Percentiles rank a stretch among this genome's conserved stretches.
Evolutionary conservation across 331 rosid species (phyloP).

Genomic region (Saraca asoca): DNA sequence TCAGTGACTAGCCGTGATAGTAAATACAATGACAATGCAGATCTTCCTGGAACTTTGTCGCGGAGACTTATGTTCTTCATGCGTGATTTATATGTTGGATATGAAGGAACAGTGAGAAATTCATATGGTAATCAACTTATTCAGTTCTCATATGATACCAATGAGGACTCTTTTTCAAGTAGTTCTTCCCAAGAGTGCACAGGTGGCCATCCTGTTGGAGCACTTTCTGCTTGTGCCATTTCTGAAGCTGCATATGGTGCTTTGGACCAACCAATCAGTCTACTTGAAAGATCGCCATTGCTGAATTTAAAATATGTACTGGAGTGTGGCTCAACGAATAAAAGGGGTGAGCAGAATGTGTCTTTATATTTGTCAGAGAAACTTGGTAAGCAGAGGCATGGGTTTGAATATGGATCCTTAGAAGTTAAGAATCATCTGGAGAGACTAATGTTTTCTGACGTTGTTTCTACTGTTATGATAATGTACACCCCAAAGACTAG

Average conservation of each 20-base stretch:
- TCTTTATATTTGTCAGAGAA: slow-evolving; percentile 72
- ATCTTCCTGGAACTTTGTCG: slow-evolving; percentile 89
- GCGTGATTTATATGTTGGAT: slow-evolving; percentile 78
- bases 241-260: slow-evolving; percentile 99
- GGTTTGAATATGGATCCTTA: slow-evolving; percentile 83
- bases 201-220: slow-evolving; percentile 86
- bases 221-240: slow-evolving; percentile 86
- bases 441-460: slow-evolving; percentile 59
- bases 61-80: slow-evolving; percentile 82
- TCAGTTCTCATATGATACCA: slow-evolving; percentile 63
- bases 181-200: slow-evolving; percentile 33
- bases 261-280: slow-evolving; percentile 91
- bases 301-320: slow-evolving; percentile 79
- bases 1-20: slow-evolving; percentile 84
- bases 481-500: slow-evolving; percentile 55
- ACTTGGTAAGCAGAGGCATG: slow-evolving; percentile 64
- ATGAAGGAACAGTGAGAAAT: slow-evolving; percentile 93
- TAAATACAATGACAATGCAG: slow-evolving; percentile 91
- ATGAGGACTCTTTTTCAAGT: slow-evolving; percentile 31
- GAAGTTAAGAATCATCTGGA: slow-evolving; percentile 79
- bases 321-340: slow-evolving; percentile 82
- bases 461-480: slow-evolving; percentile 76
- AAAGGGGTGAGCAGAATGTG: slow-evolving; percentile 50
- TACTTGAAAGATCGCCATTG: slow-evolving; percentile 87
- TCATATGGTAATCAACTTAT: slow-evolving; percentile 80